Evolutionary conservation across 1,284 basidiomycete genomes (phyloP), one percentile per base, ranked within the genome.

Genomic region (Ustilago sp.): DNA sequence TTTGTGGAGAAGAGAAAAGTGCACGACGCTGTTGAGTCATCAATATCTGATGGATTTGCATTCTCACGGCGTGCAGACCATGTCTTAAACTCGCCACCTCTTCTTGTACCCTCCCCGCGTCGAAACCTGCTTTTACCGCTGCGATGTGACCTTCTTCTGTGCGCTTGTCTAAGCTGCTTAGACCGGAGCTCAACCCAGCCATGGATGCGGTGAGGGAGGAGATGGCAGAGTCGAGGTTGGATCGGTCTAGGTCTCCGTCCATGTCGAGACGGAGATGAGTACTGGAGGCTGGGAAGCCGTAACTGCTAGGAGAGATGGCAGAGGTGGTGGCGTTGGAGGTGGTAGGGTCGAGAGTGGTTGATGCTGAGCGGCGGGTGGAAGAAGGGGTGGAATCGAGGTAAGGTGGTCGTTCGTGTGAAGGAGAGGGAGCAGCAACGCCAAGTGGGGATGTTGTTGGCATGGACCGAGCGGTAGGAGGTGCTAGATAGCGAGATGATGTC

Each of bases 1-100:
- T 45, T 45, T 17, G 48, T 4, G 13, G 28, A 9, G 66, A 41
- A 0, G 45, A 38, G 41, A 74, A 74, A n/a, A 77, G 43, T n/a
- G 68, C 75, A 57, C 65, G 45, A n/a, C 75, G 36, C 54, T 77
- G 75, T 38, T 77, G 68, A 41, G 48, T 53, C 75, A 77, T 77
- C 38, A 77, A 55, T 2, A 77, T 64, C 50, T 77, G 73, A 55
- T 79, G 76, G 31, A 80, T 76, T 56, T 79, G 77, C 68, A 81
- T 70, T n/a, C 79, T 19, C 2, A 81, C 58, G 4, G 79, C 73
- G 34, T 80, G 79, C 51, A 81, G 55, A 1, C 59, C 77, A 34
- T 81, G 79, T 55, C 77, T 34, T 32, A 79, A 41, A 55, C 68
- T 77, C 4, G 66, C 71, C 17, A 80, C 59, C 45, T 81, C 79